These are phyloP conservation scores for Aspergillus cristatus DNA, from an alignment of 495 filamentous ascomycete species.

Conservation along the genomic window DNA sequence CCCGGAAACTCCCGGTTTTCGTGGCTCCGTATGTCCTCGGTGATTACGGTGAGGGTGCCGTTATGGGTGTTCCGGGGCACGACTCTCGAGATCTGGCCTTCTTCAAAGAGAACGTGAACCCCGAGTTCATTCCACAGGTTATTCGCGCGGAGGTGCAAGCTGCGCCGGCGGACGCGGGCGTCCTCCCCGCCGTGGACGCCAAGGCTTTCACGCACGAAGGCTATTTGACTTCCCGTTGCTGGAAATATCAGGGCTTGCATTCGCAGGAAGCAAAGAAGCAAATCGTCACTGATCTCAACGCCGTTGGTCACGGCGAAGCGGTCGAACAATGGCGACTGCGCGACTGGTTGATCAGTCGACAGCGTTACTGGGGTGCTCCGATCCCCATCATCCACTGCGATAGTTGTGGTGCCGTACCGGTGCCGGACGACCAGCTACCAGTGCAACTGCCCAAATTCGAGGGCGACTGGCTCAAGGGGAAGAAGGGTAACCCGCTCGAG, in stretches of 20 bases:
- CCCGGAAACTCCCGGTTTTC: slow-evolving; percentile 59
- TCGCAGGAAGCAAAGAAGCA: slow-evolving; percentile 54
- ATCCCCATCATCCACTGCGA: slow-evolving; percentile 83
- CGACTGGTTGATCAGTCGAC: slow-evolving; percentile 83
- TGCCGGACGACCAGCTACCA: slow-evolving; percentile 66
- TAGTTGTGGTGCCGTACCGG: slow-evolving; percentile 68
- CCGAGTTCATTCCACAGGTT: slow-evolving; percentile 40
- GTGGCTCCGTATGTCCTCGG: slow-evolving; percentile 79
- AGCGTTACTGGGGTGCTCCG: slow-evolving; percentile 84
- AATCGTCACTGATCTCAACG: slow-evolving; percentile 48
- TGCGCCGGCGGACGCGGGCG: slow-evolving; percentile 3
- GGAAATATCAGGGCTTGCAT: slow-evolving; percentile 40
- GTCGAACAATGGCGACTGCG: slow-evolving; percentile 66
- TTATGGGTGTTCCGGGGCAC: slow-evolving; percentile 88
- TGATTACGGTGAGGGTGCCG: slow-evolving; percentile 79
- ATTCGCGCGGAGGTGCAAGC: slow-evolving; percentile 21
- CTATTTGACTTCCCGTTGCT: slow-evolving; percentile 32
- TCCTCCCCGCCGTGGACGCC: slow-evolving; percentile 26
- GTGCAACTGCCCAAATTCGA: slow-evolving; percentile 65
- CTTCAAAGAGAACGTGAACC: slow-evolving; percentile 59
- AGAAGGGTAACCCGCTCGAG: slow-evolving; percentile 69
- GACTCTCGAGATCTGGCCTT: slow-evolving; percentile 70
- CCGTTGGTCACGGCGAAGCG: slow-evolving; percentile 42
- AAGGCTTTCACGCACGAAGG: slow-evolving; percentile 39
- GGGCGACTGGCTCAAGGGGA: slow-evolving; percentile 56